These are phyloP conservation scores for Ascochyta koolunga DNA, from an alignment of 2,329 filamentous ascomycete species.

Conservation along the genomic window DNA sequence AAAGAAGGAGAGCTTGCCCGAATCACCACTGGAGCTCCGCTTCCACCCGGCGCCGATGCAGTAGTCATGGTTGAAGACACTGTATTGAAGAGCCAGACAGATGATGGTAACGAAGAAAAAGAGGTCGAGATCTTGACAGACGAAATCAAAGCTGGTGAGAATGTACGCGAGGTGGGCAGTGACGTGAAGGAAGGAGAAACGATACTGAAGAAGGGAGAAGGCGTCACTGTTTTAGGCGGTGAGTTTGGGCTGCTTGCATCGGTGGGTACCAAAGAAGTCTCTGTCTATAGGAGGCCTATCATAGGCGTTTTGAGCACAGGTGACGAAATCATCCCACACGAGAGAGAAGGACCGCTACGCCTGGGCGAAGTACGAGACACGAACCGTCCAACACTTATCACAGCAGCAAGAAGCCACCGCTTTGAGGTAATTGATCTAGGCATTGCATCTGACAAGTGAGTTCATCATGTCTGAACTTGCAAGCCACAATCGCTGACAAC, in stretches of 20 bases:
- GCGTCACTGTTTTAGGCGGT: conserved; percentile 85
- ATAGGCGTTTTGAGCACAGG: conserved; percentile 92
- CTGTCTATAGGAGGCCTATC: conserved; percentile 75
- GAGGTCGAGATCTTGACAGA: conserved; percentile 85
- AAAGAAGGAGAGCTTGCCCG: conserved; percentile 78
- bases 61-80: conserved; percentile 99
- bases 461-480: not conserved
- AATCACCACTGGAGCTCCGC: conserved; percentile 92
- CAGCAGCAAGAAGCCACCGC: conserved; percentile 74
- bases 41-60: conserved; percentile 85
- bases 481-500: conserved; percentile 20
- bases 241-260: conserved; percentile 90
- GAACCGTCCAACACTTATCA: conserved; percentile 86
- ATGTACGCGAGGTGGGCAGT: conserved; percentile 88
- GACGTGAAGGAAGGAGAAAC: conserved; percentile 74
- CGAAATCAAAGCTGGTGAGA: conserved; percentile 77
- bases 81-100: conserved; percentile 72
- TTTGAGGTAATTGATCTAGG: conserved; percentile 84
- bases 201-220: conserved; percentile 77
- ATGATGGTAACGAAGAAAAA: conserved; percentile 82
- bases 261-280: conserved; percentile 74
- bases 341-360: conserved; percentile 65
- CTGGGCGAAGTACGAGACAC: conserved; percentile 91
- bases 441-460: conserved; percentile 74
- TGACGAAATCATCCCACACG: conserved; percentile 86